A percentile compares a stretch with the other conserved stretches of the same genome.
These are phyloP conservation scores for Suillus luteus DNA, from an alignment of 768 basidiomycete genomes.

Conservation along the genomic window DNA sequence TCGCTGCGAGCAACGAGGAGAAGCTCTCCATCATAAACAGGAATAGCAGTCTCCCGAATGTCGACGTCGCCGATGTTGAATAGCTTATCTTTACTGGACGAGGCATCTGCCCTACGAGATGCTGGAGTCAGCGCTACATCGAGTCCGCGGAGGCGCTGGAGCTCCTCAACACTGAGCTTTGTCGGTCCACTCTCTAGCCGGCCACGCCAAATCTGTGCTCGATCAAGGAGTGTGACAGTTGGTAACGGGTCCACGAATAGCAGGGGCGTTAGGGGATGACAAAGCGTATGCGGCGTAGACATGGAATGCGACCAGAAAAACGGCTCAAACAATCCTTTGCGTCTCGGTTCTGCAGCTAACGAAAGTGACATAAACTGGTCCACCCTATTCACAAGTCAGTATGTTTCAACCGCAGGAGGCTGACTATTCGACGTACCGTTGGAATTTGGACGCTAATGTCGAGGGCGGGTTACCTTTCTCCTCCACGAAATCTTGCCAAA, in stretches of 20 bases:
- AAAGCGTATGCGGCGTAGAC: constrained; percentile 38
- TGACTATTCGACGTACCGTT: constrained; percentile 47
- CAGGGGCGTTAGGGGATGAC: constrained; percentile 60
- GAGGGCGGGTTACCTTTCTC: constrained; percentile 40
- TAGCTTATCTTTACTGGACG: constrained; percentile 27
- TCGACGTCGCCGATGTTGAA: constrained; percentile 44
- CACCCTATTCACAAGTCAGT: constrained; percentile 41
- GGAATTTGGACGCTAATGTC: constrained; percentile 56
- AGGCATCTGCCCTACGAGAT: constrained; percentile 17
- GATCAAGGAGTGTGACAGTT: constrained; percentile 65
- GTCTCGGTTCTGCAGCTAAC: constrained; percentile 69
- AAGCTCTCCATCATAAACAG: constrained; percentile 74
- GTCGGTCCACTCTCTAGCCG: constrained; percentile 65
- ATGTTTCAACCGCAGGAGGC: not conserved
- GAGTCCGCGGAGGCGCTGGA: constrained; percentile 56
- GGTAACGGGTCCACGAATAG: constrained; percentile 79
- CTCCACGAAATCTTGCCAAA: constrained; percentile 56
- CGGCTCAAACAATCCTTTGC: constrained; percentile 76
- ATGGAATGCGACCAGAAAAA: constrained; percentile 65
- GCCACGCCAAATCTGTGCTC: constrained; percentile 61
- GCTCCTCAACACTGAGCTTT: constrained; percentile 51
- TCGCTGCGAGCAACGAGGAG: constrained; percentile 64
- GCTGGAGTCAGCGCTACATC: constrained; percentile 46
- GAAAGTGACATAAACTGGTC: constrained; percentile 83
- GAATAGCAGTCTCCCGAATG: constrained; percentile 68